Conservation (phyloP, 768 basidiomycete species). For the Psilocybe cubensis region DNA sequence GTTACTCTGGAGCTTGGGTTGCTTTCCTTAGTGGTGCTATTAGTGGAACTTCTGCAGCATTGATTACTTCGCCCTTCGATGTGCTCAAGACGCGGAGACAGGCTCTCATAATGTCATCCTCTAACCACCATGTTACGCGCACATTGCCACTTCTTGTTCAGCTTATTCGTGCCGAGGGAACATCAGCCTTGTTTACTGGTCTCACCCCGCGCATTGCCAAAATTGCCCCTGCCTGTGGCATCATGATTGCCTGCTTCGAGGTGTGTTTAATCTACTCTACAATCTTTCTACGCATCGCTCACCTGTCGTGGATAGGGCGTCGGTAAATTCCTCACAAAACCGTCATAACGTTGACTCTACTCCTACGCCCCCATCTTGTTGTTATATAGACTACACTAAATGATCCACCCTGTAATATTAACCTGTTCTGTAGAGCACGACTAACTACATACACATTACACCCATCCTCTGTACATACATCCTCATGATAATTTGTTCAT, state of each 20-base stretch:
- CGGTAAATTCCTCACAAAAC: constrained; percentile 52
- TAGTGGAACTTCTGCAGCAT: constrained; percentile 84
- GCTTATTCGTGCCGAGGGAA: constrained; percentile 81
- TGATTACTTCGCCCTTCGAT: constrained; percentile 94
- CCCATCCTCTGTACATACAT: constrained; percentile 1
- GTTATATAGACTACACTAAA: constrained; percentile 21
- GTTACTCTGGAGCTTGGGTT: constrained; percentile 61
- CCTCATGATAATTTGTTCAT: constrained; percentile 73
- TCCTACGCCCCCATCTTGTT: constrained; percentile 1
- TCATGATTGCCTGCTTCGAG: constrained; percentile 98
- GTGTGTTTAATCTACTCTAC: constrained; percentile 42
- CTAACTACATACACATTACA: constrained; percentile 8
- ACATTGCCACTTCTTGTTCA: constrained; percentile 68
- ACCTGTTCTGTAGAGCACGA: constrained; percentile 23
- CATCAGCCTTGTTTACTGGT: constrained; percentile 80
- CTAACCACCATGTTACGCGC: constrained; percentile 43
- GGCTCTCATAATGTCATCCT: constrained; percentile 70
- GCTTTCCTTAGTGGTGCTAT: constrained; percentile 91
- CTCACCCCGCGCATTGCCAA: constrained; percentile 88
- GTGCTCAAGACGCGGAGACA: constrained; percentile 96
- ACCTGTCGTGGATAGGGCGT: constrained; percentile 49
- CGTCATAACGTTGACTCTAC: constrained; percentile 18
- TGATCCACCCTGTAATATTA: constrained; percentile 29
- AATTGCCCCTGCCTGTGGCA: constrained; percentile 96
- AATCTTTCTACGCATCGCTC: not conserved